Conservation (phyloP, 345 rosid species). For the Conringia planisiliqua region DNA sequence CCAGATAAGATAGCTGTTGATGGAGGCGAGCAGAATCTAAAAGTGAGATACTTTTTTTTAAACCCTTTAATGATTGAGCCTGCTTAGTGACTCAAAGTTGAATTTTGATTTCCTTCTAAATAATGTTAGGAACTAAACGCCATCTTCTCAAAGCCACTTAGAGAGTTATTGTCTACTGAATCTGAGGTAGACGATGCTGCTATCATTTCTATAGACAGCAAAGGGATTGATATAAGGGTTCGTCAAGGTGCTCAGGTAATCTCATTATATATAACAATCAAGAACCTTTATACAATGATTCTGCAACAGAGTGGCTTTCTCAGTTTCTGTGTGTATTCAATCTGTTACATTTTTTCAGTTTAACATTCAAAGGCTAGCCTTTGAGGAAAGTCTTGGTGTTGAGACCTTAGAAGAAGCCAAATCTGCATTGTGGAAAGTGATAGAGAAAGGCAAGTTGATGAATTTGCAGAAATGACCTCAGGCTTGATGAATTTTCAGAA, state of each 20-base stretch:
- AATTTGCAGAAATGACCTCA: slow-evolving; percentile 14
- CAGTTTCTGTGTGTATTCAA: neutral
- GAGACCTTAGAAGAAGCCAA: slow-evolving; percentile 92
- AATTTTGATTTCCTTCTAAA: neutral
- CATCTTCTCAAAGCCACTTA: slow-evolving; percentile 77
- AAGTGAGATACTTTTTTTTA: slow-evolving; percentile 39
- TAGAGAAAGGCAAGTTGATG: neutral
- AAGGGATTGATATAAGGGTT: slow-evolving; percentile 83
- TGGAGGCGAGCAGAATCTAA: slow-evolving; percentile 90
- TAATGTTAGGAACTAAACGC: slow-evolving; percentile 71
- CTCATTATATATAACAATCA: neutral
- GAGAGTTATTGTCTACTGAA: slow-evolving; percentile 59
- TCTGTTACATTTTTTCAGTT: slow-evolving; percentile 44
- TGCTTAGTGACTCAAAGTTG: slow-evolving; percentile 2
- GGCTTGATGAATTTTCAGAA: neutral
- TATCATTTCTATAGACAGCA: slow-evolving; percentile 90
- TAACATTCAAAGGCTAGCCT: slow-evolving; percentile 83
- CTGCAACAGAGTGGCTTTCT: neutral
- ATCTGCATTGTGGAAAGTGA: slow-evolving; percentile 58
- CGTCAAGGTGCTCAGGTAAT: slow-evolving; percentile 97
- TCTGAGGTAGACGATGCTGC: slow-evolving; percentile 92
- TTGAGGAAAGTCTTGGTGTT: slow-evolving; percentile 62
- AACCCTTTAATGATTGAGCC: neutral
- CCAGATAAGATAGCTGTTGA: slow-evolving; percentile 96
- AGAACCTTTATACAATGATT: neutral